Evolutionary conservation across 2,329 filamentous ascomycete species (phyloP), one percentile per base, ranked within the genome.

Genomic region (Aspergillus niger): DNA sequence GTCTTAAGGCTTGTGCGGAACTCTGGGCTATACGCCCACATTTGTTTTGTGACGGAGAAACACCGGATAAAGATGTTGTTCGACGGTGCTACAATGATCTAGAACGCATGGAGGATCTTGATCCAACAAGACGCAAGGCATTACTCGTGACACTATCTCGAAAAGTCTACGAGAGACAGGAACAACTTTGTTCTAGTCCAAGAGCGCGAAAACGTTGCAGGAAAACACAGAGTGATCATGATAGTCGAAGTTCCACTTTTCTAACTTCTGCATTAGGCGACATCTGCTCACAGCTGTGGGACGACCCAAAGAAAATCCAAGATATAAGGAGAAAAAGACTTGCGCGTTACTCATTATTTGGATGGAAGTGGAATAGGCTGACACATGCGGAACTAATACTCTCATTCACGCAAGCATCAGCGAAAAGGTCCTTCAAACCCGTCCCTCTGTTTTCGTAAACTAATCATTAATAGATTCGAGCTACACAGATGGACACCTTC

Each of bases 331-430:
- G 32, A 55, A 38, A 32, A 55, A 32, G 32, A 43, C 52, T 55
- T 44, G 32, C 32, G 38, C 52, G 52, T 38, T 55, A 43, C 32
- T 55, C 52, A 43, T 55, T 55, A 43, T 55, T 38, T 55, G 52
- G 52, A 55, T 55, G 52, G 52, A 55, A 55, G 52, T 55, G 52
- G 52, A 38, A 55, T 55, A 55, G 52, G 52, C 43, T 55, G 32
- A 55, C 52, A 41, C 52, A 55, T 38, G 43, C 15, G 20, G 52
- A 55, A 44, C 22, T 55, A 41, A 55, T 55, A 55, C 52, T 55
- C 43, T 55, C 52, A 28, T 43, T 55, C 32, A 38, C 52, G 24
- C 52, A 55, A 20, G 52, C 43, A 8, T 32, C 52, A 38, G 52
- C 52, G 43, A 55, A 55, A 55, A 55, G 52, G 52, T 55, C 38